These are phyloP conservation scores for Hortiboletus flavorubellus DNA, from an alignment of 768 basidiomycete species.

Conservation along the genomic window DNA sequence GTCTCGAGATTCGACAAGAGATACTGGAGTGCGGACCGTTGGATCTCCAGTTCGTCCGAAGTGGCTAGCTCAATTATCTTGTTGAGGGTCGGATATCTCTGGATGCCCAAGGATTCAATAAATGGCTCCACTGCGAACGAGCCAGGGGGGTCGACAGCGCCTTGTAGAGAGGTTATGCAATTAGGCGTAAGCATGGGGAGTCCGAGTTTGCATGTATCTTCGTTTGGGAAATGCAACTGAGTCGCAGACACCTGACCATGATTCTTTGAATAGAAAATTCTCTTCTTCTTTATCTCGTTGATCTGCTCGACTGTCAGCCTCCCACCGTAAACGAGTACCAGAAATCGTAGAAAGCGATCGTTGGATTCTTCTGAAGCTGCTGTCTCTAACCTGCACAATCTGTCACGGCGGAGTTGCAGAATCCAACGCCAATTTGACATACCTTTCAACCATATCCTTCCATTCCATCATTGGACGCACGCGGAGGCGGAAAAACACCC, in stretches of 20 bases:
- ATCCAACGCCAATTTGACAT: constrained; percentile 42
- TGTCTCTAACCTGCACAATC: constrained; percentile 6
- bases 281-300: neutral
- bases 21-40: constrained; percentile 4
- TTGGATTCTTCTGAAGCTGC: constrained; percentile 13
- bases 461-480: constrained; percentile 37
- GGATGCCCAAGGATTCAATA: constrained; percentile 5
- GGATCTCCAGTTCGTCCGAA: neutral
- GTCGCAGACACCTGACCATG: constrained; percentile 1
- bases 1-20: constrained; percentile 10
- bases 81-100: neutral
- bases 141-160: neutral
- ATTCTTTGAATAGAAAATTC: constrained; percentile 6
- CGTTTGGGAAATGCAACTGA: constrained; percentile 81
- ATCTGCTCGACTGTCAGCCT: neutral
- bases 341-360: constrained; percentile 38
- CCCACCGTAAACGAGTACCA: constrained; percentile 60
- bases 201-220: constrained; percentile 59
- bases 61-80: constrained; percentile 8
- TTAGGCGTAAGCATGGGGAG: constrained; percentile 64
- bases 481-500: neutral
- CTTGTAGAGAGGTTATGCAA: neutral
- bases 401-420: constrained; percentile 16
- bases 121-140: neutral
- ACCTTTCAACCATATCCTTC: constrained; percentile 9